phyloP scores from a whole-genome alignment of 2,329 filamentous ascomycete species.

The Cercospora beticola region DNA sequence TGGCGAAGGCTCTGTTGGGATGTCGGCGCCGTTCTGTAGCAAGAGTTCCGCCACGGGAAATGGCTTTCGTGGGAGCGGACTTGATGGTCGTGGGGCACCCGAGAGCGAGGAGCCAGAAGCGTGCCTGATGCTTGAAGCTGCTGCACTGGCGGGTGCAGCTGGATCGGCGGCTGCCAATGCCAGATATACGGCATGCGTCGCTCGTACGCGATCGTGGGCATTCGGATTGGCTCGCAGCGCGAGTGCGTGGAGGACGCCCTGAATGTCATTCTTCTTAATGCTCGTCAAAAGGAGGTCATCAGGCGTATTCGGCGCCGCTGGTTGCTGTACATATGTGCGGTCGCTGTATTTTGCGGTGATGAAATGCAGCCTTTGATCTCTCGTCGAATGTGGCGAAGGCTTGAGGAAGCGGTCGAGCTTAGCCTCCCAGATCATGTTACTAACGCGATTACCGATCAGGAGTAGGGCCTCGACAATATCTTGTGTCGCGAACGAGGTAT shows the following conservation, averaged over 20 bases:
- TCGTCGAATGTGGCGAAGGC: constrained; percentile 71
- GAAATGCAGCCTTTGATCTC: constrained; percentile 89
- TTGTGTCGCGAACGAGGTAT: constrained; percentile 92
- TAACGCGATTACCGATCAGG: constrained; percentile 87
- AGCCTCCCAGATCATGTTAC: constrained; percentile 96
- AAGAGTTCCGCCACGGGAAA: constrained; percentile 91
- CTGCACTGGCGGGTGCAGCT: constrained; percentile 60
- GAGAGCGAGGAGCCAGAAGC: constrained; percentile 28
- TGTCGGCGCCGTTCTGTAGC: constrained; percentile 88
- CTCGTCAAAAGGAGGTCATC: constrained; percentile 89
- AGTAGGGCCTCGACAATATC: constrained; percentile 94
- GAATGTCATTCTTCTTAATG: constrained; percentile 94
- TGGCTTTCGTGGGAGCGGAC: constrained; percentile 46
- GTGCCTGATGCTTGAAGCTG: constrained; percentile 38
- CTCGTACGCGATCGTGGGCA: constrained; percentile 76
- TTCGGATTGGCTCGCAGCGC: constrained; percentile 87
- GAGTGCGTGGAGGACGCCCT: constrained; percentile 86
- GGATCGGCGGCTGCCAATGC: constrained; percentile 92
- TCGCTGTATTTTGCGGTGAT: constrained; percentile 96
- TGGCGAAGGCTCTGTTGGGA: constrained; percentile 71
- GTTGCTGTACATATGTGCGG: constrained; percentile 72
- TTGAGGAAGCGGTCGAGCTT: constrained; percentile 72
- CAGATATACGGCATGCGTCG: constrained; percentile 85
- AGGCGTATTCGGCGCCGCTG: constrained; percentile 63
- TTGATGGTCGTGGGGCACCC: constrained; percentile 39